These are phyloP conservation scores for Rutstroemia sp. DNA, from an alignment of 2,329 filamentous ascomycete genomes.

Conservation along the genomic window DNA sequence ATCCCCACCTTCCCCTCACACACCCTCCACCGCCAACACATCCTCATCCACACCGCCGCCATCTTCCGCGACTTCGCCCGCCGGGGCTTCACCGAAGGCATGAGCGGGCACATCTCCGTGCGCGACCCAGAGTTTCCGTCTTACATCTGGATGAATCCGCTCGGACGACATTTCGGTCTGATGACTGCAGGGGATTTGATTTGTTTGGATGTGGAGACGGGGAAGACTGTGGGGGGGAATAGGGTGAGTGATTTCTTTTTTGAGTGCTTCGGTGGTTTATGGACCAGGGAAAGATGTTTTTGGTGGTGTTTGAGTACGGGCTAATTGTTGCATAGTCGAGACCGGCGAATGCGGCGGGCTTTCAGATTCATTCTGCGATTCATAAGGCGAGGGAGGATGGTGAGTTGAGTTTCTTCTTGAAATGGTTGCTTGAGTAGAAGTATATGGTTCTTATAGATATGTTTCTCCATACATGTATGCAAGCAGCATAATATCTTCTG, in stretches of 20 bases:
- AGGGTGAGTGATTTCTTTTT: conserved; percentile 22
- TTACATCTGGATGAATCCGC: conserved; percentile 62
- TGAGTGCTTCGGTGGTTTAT: background rate
- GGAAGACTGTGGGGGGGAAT: conserved; percentile 58
- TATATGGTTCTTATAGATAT: too few species aligned
- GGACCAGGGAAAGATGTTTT: too few species aligned
- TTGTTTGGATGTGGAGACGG: conserved; percentile 50
- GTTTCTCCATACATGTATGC: too few species aligned
- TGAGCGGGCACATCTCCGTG: conserved; percentile 60
- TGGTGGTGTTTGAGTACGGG: too few species aligned
- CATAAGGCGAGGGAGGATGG: conserved; percentile 57
- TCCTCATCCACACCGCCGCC: conserved; percentile 58
- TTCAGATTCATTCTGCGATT: conserved; percentile 61
- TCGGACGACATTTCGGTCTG: conserved; percentile 58
- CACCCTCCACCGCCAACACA: conserved; percentile 53
- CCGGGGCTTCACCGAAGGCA: conserved; percentile 60
- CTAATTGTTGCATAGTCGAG: conserved; percentile 29
- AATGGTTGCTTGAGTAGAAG: background rate
- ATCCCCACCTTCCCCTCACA: conserved; percentile 49
- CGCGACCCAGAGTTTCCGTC: conserved; percentile 55
- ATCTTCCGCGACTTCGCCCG: conserved; percentile 63
- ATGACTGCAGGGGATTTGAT: conserved; percentile 61
- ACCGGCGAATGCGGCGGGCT: conserved; percentile 60
- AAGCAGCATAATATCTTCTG: too few species aligned
- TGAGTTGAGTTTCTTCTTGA: background rate